phyloP scores from a whole-genome alignment of 306 rosid genomes.

The Pyrus pyrifolia region DNA sequence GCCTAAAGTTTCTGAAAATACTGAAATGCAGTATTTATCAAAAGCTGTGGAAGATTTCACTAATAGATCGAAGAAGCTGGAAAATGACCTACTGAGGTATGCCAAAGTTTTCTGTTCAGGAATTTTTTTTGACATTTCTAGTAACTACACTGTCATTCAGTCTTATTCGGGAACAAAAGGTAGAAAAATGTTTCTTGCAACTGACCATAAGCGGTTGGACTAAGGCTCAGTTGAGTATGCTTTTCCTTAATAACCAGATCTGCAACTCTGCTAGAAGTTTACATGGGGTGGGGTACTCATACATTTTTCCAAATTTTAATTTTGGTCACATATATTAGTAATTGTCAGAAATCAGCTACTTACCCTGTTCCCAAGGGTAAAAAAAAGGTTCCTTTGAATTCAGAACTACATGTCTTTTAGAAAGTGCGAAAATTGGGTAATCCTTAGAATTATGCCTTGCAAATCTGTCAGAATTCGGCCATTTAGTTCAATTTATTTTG shows the following conservation, averaged over 20 bases:
- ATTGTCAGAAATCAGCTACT: not conserved
- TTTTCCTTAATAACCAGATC: not conserved
- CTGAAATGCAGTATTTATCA: constrained; percentile 18
- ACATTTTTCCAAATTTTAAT: not conserved
- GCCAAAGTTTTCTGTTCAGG: not conserved
- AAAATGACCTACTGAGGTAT: constrained; percentile 38
- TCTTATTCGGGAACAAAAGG: not conserved
- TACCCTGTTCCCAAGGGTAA: not conserved
- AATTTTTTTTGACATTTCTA: not conserved
- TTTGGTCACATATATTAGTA: not conserved
- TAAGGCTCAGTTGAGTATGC: not conserved
- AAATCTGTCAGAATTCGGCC: not conserved
- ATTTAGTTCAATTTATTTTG: not conserved
- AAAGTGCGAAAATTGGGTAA: not conserved
- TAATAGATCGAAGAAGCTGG: constrained; percentile 32
- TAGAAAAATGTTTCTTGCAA: not conserved
- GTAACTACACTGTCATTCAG: not conserved
- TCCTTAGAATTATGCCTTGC: not conserved
- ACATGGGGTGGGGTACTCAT: not conserved
- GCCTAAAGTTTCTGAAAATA: constrained; percentile 16
- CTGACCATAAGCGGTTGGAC: not conserved
- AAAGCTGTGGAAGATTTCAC: constrained; percentile 28
- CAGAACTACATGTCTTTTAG: not conserved
- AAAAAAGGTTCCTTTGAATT: not conserved
- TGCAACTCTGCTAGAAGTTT: constrained; percentile 1